phyloP scores from a whole-genome alignment of 2,329 filamentous ascomycete genomes.

The Neospermospora avenae region DNA sequence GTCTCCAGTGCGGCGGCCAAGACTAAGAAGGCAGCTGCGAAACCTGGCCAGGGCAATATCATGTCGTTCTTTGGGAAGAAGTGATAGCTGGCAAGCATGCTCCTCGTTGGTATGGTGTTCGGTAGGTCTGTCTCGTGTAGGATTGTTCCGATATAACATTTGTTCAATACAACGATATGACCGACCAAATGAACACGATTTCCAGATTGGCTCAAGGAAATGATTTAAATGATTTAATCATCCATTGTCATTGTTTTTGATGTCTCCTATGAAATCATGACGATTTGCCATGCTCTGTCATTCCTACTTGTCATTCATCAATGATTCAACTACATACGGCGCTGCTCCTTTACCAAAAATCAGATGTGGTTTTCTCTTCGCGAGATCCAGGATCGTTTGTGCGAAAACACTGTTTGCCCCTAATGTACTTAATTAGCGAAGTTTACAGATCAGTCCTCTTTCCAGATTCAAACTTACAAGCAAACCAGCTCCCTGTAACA shows the following conservation, averaged over 20 bases:
- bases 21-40: conserved; percentile 54
- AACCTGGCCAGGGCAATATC: conserved; percentile 72
- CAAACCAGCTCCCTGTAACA: conserved; percentile 75
- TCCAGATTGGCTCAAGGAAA: neutral
- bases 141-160: neutral
- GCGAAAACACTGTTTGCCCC: conserved; percentile 96
- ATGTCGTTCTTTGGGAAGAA: conserved; percentile 93
- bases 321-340: conserved; percentile 48
- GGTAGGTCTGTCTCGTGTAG: neutral
- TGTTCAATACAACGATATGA: neutral
- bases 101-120: neutral
- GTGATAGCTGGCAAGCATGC: conserved; percentile 2
- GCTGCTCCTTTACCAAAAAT: conserved; percentile 67
- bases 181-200: neutral
- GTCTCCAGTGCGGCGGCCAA: conserved; percentile 40
- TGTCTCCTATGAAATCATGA: no score
- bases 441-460: neutral
- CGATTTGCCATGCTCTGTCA: no score
- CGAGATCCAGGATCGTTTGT: conserved; percentile 85
- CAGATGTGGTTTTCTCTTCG: conserved; percentile 81
- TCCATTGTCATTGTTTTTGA: no score
- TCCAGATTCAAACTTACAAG: conserved; percentile 48
- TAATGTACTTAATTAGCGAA: conserved; percentile 18
- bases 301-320: neutral
- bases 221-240: neutral